Conservation (phyloP, 2,329 filamentous ascomycete genomes). For the Fusarium humuli region DNA sequence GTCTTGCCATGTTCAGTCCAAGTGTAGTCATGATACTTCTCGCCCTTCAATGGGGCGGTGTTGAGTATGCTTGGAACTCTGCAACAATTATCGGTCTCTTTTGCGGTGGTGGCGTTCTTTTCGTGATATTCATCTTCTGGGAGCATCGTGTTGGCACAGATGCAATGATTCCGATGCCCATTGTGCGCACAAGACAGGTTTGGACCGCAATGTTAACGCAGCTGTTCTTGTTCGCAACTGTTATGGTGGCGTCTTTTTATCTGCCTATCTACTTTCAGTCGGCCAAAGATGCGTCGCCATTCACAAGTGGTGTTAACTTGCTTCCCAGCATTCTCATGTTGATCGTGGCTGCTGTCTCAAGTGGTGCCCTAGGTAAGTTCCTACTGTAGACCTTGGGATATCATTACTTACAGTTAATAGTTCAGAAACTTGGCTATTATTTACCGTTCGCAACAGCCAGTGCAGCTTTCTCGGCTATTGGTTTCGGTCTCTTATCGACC, state of each 20-base stretch:
- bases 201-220: conserved; percentile 56
- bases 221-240: conserved; percentile 57
- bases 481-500: conserved; percentile 57
- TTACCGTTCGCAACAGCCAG: conserved; percentile 55
- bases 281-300: conserved; percentile 52
- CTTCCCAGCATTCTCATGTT: conserved; percentile 47
- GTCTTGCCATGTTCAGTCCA: conserved; percentile 59
- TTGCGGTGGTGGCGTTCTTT: conserved; percentile 54
- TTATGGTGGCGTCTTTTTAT: conserved; percentile 60
- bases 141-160: conserved; percentile 57
- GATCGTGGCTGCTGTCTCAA: conserved; percentile 40
- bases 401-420: conserved; percentile 23
- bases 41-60: conserved; percentile 64
- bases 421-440: conserved; percentile 56
- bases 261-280: conserved; percentile 65
- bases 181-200: conserved; percentile 59
- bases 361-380: conserved; percentile 40
- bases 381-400: not conserved
- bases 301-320: conserved; percentile 47
- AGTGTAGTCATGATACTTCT: conserved; percentile 62
- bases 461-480: conserved; percentile 49
- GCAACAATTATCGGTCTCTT: conserved; percentile 60
- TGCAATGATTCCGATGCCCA: conserved; percentile 62
- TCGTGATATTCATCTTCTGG: conserved; percentile 59
- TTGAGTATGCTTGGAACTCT: conserved; percentile 59